These are phyloP conservation scores for Chrysophaeum taylorii DNA, from an alignment of 352 stramenopile genomes.

Conservation along the genomic window DNA sequence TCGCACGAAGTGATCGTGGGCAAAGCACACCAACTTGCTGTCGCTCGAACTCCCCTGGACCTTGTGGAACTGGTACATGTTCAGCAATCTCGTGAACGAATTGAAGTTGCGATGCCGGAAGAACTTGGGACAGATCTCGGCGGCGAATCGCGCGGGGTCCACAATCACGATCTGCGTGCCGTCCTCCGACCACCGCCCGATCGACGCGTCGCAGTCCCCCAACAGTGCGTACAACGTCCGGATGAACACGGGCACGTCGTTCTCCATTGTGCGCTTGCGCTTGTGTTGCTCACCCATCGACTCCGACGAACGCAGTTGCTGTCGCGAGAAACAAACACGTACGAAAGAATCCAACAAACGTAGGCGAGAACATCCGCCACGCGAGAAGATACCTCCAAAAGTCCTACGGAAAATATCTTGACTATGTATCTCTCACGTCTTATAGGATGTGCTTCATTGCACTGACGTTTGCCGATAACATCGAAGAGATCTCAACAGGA, in stretches of 20 bases:
- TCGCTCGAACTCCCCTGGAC: slow-evolving; percentile 43
- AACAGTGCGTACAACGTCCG: slow-evolving; percentile 67
- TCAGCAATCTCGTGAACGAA: slow-evolving; percentile 65
- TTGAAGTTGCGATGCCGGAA: slow-evolving; percentile 71
- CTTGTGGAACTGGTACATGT: slow-evolving; percentile 66
- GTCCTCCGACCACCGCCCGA: slow-evolving; percentile 50
- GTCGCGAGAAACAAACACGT: too few species aligned
- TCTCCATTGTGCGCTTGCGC: too few species aligned
- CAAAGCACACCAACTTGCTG: background rate
- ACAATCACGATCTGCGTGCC: slow-evolving; percentile 64
- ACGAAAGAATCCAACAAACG: too few species aligned
- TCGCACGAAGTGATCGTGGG: background rate
- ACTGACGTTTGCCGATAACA: too few species aligned
- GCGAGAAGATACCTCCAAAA: too few species aligned
- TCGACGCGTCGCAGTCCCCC: slow-evolving; percentile 42
- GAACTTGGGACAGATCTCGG: slow-evolving; percentile 59
- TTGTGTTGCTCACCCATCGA: too few species aligned
- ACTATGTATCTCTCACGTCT: too few species aligned
- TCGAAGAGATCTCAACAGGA: too few species aligned
- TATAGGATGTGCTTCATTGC: too few species aligned
- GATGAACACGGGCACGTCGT: slow-evolving; percentile 48
- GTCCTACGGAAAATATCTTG: too few species aligned
- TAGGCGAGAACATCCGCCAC: too few species aligned
- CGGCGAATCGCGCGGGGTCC: slow-evolving; percentile 51
- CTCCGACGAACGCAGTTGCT: too few species aligned